These are phyloP conservation scores for Hippophae gyantsensis DNA, from an alignment of 306 rosid species.

Conservation along the genomic window DNA sequence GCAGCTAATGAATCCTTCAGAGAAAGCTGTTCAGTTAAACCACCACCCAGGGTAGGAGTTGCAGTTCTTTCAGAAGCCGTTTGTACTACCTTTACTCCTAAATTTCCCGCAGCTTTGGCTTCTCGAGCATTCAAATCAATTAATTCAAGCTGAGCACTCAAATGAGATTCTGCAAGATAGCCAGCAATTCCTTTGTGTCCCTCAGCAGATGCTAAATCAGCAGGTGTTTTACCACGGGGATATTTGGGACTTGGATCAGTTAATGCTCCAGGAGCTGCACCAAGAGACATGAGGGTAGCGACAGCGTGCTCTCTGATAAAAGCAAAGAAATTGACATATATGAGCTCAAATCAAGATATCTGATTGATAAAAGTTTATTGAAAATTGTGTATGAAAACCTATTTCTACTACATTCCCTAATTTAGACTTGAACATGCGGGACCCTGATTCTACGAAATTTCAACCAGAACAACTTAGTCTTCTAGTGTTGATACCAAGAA, in stretches of 20 bases:
- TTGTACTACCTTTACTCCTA: slow-evolving; percentile 41
- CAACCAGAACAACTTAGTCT: too few relatives aligned
- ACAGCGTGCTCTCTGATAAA: slow-evolving; percentile 64
- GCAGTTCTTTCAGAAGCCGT: slow-evolving; percentile 59
- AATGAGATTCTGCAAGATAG: slow-evolving; percentile 60
- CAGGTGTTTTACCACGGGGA: slow-evolving; percentile 50
- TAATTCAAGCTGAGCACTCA: slow-evolving; percentile 43
- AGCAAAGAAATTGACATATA: slow-evolving; percentile 7
- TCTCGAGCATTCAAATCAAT: slow-evolving; percentile 45
- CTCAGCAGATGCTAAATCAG: slow-evolving; percentile 68
- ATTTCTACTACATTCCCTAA: too few relatives aligned
- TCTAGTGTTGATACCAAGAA: too few relatives aligned
- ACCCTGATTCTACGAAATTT: too few relatives aligned
- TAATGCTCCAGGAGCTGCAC: slow-evolving; percentile 52
- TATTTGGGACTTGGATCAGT: slow-evolving; percentile 73
- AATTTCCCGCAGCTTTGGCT: slow-evolving; percentile 28
- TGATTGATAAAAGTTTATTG: too few relatives aligned
- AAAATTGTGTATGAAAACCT: too few relatives aligned
- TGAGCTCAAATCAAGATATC: too few relatives aligned
- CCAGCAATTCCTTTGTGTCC: slow-evolving; percentile 88
- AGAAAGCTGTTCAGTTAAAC: slow-evolving; percentile 45
- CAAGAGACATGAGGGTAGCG: slow-evolving; percentile 50
- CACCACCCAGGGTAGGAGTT: slow-evolving; percentile 46
- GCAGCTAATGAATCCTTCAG: slow-evolving; percentile 81
- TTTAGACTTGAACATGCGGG: too few relatives aligned